Conservation (phyloP, 192 early-diverging fungal genomes). For the Diversispora eburnea region DNA sequence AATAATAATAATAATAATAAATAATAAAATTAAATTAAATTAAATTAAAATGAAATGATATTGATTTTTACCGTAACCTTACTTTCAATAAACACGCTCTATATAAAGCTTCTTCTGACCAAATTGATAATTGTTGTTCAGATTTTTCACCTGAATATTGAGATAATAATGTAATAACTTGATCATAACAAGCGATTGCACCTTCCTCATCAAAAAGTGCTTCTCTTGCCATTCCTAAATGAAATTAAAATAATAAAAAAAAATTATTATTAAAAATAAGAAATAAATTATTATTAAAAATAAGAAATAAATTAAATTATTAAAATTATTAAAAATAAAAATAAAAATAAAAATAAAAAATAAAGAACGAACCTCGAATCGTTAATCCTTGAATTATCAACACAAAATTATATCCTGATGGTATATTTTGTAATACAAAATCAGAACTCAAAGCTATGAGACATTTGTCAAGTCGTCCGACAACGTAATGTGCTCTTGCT, state of each 20-base stretch:
- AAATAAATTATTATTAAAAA: not conserved
- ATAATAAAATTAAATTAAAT: too few species aligned
- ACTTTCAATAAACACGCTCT: constrained; percentile 52
- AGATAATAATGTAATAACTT: constrained; percentile 40
- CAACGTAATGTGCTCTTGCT: constrained; percentile 57
- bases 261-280: not conserved
- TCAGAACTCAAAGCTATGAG: constrained; percentile 37
- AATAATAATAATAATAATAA: not conserved
- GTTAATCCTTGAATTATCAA: constrained; percentile 53
- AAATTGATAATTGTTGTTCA: constrained; percentile 60
- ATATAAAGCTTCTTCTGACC: constrained; percentile 71
- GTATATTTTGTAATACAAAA: constrained; percentile 34
- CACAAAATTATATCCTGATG: constrained; percentile 55
- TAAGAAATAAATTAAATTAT: not conserved
- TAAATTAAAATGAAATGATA: constrained; percentile 1
- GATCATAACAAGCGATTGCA: constrained; percentile 53
- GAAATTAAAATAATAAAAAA: not conserved
- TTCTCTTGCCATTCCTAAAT: constrained; percentile 50
- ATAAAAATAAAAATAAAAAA: not conserved
- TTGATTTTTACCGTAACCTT: constrained; percentile 36
- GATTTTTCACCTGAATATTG: constrained; percentile 38
- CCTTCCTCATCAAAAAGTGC: constrained; percentile 37
- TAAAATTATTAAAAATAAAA: constrained; percentile 16
- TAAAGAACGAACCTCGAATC: constrained; percentile 47
- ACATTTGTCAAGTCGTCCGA: constrained; percentile 46